Evolutionary conservation across 2,329 filamentous ascomycete genomes (phyloP), one percentile per base, ranked within the genome.

Genomic region (Aspergillus thermomutatus): DNA sequence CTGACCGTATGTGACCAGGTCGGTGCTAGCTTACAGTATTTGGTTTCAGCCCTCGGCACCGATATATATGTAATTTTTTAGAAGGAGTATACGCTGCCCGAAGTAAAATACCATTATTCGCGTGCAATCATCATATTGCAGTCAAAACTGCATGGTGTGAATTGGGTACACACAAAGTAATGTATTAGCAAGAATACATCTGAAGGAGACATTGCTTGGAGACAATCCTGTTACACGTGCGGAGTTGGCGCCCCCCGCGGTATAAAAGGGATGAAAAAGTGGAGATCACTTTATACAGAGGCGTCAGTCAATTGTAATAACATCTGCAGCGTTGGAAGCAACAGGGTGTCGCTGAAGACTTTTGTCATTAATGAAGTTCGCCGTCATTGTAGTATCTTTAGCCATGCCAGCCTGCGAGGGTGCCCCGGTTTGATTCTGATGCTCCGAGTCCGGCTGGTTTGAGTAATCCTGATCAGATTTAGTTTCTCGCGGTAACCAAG

Each of bases 301-400:
- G 28, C 17, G 49, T 54, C 64, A 75, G 56, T 75, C 72, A 60
- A 75, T 75, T 59, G 69, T 75, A 49, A 75, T 75, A 50, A 75
- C 58, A 61, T 75, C 70, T 26, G 66, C 52, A 26, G 64, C 65
- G 14, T 60, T 55, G 9, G 59, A 46, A 34, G 50, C n/a, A 37
- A 26, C 53, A 26, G 43, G 9, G 28, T 46, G 34, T 19, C 51
- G 53, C 25, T 53, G 56, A 37, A n/a, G 23, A 21, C 23, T 50
- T 47, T 27, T 59, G 31, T 50, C 50, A 26, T 46, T 51, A 19
- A 43, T 21, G 28, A 23, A 7, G 41, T 55, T 45, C 10, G 34
- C 21, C 10, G 40, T 50, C 54, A 27, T 41, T 27, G 23, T 45
- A 14, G 43, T 23, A 25, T 46, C 43, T 4, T 26, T 7, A 25